phyloP scores from a whole-genome alignment of 2,329 filamentous ascomycete genomes.

The Ophiostoma montium region DNA sequence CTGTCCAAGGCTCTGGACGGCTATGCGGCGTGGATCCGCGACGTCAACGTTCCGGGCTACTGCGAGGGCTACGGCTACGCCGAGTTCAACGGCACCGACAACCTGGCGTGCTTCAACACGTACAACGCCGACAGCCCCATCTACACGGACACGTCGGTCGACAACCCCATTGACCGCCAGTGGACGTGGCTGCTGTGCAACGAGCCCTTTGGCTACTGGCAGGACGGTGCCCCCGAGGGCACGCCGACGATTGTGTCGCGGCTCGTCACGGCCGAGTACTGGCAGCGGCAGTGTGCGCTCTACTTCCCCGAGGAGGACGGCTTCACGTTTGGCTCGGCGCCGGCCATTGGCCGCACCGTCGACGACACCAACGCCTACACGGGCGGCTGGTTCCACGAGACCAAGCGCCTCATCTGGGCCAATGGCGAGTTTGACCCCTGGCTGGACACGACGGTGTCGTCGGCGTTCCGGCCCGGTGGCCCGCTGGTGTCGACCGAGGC shows the following conservation, averaged over 20 bases:
- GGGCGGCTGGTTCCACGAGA: slow-evolving; percentile 21
- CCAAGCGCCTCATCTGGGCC: slow-evolving; percentile 25
- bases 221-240: slow-evolving; percentile 30
- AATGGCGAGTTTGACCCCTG: slow-evolving; percentile 29
- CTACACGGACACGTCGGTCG: slow-evolving; percentile 24
- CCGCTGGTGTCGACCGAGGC: slow-evolving; percentile 20
- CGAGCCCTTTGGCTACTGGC: slow-evolving; percentile 26
- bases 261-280: slow-evolving; percentile 24
- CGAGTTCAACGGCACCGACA: slow-evolving; percentile 23
- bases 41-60: slow-evolving; percentile 26
- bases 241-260: slow-evolving; percentile 28
- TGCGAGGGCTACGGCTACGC: slow-evolving; percentile 32
- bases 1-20: slow-evolving; percentile 33
- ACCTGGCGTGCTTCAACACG: slow-evolving; percentile 31
- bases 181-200: slow-evolving; percentile 45
- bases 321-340: slow-evolving; percentile 17
- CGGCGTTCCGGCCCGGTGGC: slow-evolving; percentile 24
- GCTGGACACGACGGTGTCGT: slow-evolving; percentile 25
- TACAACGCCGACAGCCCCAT: slow-evolving; percentile 30
- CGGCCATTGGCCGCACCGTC: slow-evolving; percentile 17
- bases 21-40: slow-evolving; percentile 34
- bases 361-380: slow-evolving; percentile 24
- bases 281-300: slow-evolving; percentile 30
- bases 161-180: slow-evolving; percentile 28
- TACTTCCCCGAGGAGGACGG: slow-evolving; percentile 27